Base-by-base conservation (phyloP, 2,329 filamentous ascomycete species). In the Cordyceps pruinosa region DNA sequence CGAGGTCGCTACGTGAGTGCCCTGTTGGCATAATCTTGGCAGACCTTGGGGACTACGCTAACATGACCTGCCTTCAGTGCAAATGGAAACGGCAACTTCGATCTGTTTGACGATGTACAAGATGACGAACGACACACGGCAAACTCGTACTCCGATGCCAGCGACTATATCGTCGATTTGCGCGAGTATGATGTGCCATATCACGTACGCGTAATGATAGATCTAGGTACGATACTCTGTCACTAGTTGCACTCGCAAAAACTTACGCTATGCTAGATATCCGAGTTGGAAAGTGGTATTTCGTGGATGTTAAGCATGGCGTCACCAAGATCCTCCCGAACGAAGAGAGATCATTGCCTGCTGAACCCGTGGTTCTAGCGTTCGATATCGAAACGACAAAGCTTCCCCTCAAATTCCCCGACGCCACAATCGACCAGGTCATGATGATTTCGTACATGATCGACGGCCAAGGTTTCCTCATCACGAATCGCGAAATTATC, bases 381-480 rank as follows among this genome's bases (percentile, higher is more conserved):
- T 99, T 87, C 73, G 94, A 99, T 84, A 99, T 99, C 67, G 94
- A 99, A 73, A 99, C 94, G 2, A 93, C 90, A 5, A 99, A 99
- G 69, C 78, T 94, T 17, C 94, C 95, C 2, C 78, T 99, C 56
- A 99, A 99, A 71, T 99, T 99, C 65, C 95, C 94, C 26, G 95
- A 99, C 69, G 87, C 94, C 2, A 83, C 91, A 4, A 87, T 96
- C 61, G 94, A 99, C 73, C 93, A 96, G 70, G 88, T 99, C 68
- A 99, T 99, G 92, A 99, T 99, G 94, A 93, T 99, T 70, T 99
- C 95, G 32, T 99, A 99, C 77, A 99, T 99, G 95, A 97, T 99
- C 66, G 94, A 99, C 65, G 95, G 94, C 0, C 92, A 96, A 73
- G 94, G 94, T 5, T 99, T 97, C 65, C 78, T 99, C 35, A 97